Conservation (phyloP, 768 basidiomycete genomes). For the Tricholoma hemisulphureum region DNA sequence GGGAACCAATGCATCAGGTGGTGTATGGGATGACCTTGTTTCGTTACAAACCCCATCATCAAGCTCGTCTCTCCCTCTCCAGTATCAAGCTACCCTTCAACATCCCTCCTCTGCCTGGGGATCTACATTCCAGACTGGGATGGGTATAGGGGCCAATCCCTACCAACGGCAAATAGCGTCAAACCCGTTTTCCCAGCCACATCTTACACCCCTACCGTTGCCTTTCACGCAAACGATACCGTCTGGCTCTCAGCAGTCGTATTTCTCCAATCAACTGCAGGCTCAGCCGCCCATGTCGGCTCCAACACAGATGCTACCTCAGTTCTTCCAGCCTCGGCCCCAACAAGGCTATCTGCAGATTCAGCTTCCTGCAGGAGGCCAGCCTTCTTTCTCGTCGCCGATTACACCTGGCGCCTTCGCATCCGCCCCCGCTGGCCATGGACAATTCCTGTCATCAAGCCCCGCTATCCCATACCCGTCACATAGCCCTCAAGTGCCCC, state of each 20-base stretch:
- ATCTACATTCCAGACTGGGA: conserved; percentile 18
- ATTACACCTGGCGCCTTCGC: conserved; percentile 22
- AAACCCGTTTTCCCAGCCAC: conserved; percentile 29
- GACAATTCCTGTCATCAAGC: conserved; percentile 33
- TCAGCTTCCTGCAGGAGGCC: conserved; percentile 16
- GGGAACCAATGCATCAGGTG: conserved; percentile 22
- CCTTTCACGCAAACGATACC: conserved; percentile 3
- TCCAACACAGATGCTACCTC: conserved; percentile 12
- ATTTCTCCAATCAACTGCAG: conserved; percentile 20
- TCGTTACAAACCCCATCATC: conserved; percentile 43
- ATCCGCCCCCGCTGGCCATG: conserved; percentile 27
- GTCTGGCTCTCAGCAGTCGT: conserved; percentile 13
- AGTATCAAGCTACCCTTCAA: conserved; percentile 31
- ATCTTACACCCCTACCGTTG: conserved; percentile 5
- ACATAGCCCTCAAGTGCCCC: conserved; percentile 36
- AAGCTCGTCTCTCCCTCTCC: conserved; percentile 54
- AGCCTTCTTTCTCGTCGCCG: conserved; percentile 8
- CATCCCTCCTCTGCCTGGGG: conserved; percentile 8
- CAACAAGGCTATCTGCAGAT: conserved; percentile 23
- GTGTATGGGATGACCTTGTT: conserved; percentile 60
- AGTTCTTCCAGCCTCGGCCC: conserved; percentile 22
- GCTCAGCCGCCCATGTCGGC: conserved; percentile 20
- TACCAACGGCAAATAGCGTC: conserved; percentile 25
- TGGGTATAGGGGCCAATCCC: conserved; percentile 25
- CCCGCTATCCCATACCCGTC: conserved; percentile 34